These are phyloP conservation scores for Kodamaea arcana DNA, from an alignment of 1,139 yeast species.

Conservation along the genomic window DNA sequence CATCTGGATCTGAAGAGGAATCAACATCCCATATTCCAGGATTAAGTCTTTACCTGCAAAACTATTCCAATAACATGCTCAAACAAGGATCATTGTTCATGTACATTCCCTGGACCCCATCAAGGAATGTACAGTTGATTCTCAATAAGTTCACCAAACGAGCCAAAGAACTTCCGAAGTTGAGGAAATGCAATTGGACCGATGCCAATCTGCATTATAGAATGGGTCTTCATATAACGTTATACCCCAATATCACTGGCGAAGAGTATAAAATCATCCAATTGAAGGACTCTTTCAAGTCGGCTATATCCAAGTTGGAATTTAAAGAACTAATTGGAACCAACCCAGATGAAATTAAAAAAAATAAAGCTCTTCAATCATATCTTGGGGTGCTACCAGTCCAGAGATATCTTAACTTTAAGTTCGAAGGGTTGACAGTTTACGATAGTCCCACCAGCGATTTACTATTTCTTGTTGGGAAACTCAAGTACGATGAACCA, in stretches of 20 bases:
- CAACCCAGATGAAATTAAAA: conserved; percentile 6
- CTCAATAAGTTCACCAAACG: conserved; percentile 4
- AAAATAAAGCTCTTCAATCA: conserved; percentile 4
- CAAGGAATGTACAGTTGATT: conserved; percentile 4
- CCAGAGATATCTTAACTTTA: conserved; percentile 7
- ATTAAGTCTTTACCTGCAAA: conserved; percentile 12
- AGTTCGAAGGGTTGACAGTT: conserved; percentile 8
- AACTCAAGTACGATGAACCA: conserved; percentile 3
- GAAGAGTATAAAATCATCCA: conserved; percentile 10
- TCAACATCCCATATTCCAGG: not conserved
- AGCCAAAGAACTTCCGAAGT: not conserved
- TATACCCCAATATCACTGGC: conserved; percentile 14
- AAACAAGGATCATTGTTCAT: conserved; percentile 9
- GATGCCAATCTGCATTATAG: conserved; percentile 5
- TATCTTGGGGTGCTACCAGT: conserved; percentile 7
- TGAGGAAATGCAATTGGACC: conserved; percentile 8
- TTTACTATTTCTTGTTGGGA: conserved; percentile 11
- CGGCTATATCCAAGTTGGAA: conserved; percentile 6
- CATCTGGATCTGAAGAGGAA: conserved; percentile 11
- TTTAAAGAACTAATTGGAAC: conserved; percentile 4
- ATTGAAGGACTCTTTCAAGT: conserved; percentile 8
- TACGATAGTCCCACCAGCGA: conserved; percentile 4
- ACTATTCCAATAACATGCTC: conserved; percentile 11
- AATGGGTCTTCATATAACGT: conserved; percentile 14
- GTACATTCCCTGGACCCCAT: conserved; percentile 19